A percentile compares a stretch with the other conserved stretches of the same genome.
Conservation (phyloP, 2,329 filamentous ascomycete species). For the Zalaria obscura region DNA sequence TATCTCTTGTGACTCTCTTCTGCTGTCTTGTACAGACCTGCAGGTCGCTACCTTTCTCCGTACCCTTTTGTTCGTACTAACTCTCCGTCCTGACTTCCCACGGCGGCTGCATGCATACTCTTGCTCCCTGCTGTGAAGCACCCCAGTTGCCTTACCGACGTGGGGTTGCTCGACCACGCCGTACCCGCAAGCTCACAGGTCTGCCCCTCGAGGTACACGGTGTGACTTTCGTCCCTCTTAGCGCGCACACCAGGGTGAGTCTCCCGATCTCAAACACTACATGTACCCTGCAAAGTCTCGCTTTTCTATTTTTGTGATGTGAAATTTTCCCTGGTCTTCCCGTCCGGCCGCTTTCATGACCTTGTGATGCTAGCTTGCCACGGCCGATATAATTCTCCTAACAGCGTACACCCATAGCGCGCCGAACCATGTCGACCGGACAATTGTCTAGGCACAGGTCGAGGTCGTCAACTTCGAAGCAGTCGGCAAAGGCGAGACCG, state of each 20-base stretch:
- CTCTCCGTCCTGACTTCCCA: constrained; percentile 8
- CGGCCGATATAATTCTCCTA: not conserved
- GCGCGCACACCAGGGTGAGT: constrained; percentile 21
- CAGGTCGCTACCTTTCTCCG: constrained; percentile 6
- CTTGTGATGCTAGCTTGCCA: not conserved
- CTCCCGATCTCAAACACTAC: constrained; percentile 3
- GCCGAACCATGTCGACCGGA: constrained; percentile 28
- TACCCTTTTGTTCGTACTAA: constrained; percentile 1
- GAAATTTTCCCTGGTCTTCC: not conserved
- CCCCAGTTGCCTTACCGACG: constrained; percentile 11
- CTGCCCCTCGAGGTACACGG: constrained; percentile 1
- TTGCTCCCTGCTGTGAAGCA: constrained; percentile 7
- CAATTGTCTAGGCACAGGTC: constrained; percentile 25
- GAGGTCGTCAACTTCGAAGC: constrained; percentile 19
- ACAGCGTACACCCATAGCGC: constrained; percentile 11
- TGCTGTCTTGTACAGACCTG: constrained; percentile 11
- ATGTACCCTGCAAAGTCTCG: not conserved
- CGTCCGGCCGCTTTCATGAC: constrained; percentile 6
- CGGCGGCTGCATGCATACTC: constrained; percentile 28
- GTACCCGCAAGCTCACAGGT: constrained; percentile 2
- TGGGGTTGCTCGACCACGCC: constrained; percentile 11
- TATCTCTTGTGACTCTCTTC: constrained; percentile 10
- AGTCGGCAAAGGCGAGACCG: constrained; percentile 11
- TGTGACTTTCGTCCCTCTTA: constrained; percentile 7
- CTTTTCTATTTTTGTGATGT: not conserved